Conservation (phyloP, 2,329 filamentous ascomycete genomes). For the Pseudogymnoascus sp. region DNA sequence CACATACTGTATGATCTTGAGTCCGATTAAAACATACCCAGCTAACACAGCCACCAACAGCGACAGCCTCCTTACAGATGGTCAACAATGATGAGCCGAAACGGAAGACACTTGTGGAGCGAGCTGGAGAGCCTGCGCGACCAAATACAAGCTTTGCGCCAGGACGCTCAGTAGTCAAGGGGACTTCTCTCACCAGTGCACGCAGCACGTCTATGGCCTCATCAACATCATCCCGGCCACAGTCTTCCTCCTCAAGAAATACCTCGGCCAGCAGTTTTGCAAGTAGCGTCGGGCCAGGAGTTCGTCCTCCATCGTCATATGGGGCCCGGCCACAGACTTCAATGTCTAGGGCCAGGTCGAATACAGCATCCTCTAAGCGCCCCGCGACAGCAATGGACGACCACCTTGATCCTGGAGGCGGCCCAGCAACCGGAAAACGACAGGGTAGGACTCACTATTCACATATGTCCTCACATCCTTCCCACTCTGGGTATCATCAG, state of each 20-base stretch:
- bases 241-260: constrained; percentile 35
- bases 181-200: constrained; percentile 20
- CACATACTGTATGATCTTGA: constrained; percentile 11
- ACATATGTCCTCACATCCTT: constrained; percentile 23
- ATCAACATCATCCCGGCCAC: constrained; percentile 33
- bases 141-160: constrained; percentile 4
- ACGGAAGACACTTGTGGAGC: constrained; percentile 50
- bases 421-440: constrained; percentile 32
- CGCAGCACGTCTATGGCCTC: constrained; percentile 33
- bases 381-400: constrained; percentile 34
- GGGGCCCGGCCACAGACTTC: constrained; percentile 42
- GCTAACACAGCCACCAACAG: neutral
- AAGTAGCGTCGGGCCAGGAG: constrained; percentile 47
- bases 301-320: constrained; percentile 37
- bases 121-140: constrained; percentile 31
- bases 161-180: constrained; percentile 18
- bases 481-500: constrained; percentile 10
- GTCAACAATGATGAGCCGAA: constrained; percentile 50
- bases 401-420: constrained; percentile 28
- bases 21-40: neutral
- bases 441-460: constrained; percentile 42
- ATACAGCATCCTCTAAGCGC: constrained; percentile 30
- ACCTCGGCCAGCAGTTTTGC: constrained; percentile 43
- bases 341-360: constrained; percentile 34
- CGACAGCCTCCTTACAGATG: constrained; percentile 26